phyloP scores from a whole-genome alignment of 306 rosid genomes.

The Citrullus colocynthis region DNA sequence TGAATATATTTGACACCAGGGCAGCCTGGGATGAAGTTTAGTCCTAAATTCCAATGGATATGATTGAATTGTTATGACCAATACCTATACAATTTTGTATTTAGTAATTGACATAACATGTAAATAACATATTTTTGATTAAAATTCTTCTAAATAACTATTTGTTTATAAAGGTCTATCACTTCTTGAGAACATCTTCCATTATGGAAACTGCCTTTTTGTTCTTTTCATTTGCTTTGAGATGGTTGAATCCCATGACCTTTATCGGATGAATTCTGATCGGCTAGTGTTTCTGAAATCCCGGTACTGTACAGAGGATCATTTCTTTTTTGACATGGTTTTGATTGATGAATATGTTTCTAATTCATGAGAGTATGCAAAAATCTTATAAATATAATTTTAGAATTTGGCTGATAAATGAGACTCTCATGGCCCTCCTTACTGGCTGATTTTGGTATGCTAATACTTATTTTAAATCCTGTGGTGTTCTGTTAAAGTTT shows the following conservation, averaged over 20 bases:
- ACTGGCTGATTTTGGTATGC: background rate
- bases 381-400: background rate
- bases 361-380: background rate
- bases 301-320: background rate
- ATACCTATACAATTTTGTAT: background rate
- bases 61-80: background rate
- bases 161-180: background rate
- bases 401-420: background rate
- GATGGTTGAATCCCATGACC: background rate
- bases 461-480: background rate
- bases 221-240: background rate
- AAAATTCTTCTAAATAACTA: background rate
- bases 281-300: background rate
- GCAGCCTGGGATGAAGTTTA: background rate
- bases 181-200: background rate
- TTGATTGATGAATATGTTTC: background rate
- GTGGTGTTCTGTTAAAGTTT: background rate
- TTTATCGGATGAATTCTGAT: background rate
- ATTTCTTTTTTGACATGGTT: background rate
- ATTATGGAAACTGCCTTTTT: background rate
- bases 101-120: background rate
- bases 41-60: background rate
- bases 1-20: background rate
- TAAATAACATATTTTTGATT: background rate
- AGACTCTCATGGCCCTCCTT: background rate